Evolutionary conservation across 1,284 basidiomycete genomes (phyloP).

Genomic region (Thelephora terrestris): DNA sequence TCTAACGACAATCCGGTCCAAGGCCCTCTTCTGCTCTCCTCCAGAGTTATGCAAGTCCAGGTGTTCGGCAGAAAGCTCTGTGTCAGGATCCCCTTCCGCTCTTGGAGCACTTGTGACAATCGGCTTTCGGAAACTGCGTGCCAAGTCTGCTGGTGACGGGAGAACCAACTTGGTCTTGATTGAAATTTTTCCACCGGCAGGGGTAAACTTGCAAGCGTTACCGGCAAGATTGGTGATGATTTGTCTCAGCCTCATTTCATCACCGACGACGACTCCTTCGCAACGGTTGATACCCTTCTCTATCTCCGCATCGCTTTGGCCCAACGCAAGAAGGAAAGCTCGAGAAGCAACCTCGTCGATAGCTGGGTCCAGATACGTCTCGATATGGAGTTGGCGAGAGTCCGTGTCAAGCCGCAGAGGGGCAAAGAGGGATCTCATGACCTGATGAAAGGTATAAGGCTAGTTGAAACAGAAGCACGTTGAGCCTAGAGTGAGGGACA

Average conservation of each 20-base stretch:
- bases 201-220: slow-evolving; percentile 77
- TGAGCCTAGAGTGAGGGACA: no score
- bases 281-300: slow-evolving; percentile 26
- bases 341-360: slow-evolving; percentile 61
- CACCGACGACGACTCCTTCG: slow-evolving; percentile 63
- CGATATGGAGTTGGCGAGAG: slow-evolving; percentile 60
- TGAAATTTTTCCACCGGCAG: slow-evolving; percentile 54
- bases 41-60: slow-evolving; percentile 38
- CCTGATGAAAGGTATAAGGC: slow-evolving; percentile 80
- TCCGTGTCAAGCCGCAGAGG: slow-evolving; percentile 69
- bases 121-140: neutral
- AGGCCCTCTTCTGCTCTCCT: slow-evolving; percentile 20
- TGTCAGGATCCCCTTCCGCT: neutral
- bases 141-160: slow-evolving; percentile 22
- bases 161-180: slow-evolving; percentile 49
- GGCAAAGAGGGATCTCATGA: slow-evolving; percentile 71
- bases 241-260: slow-evolving; percentile 74
- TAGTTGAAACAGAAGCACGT: slow-evolving; percentile 13
- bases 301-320: slow-evolving; percentile 33
- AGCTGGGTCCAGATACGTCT: slow-evolving; percentile 59
- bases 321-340: slow-evolving; percentile 48
- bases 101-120: neutral
- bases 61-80: slow-evolving; percentile 32
- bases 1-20: slow-evolving; percentile 62
- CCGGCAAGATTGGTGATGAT: slow-evolving; percentile 71